Evolutionary conservation across 2,329 filamentous ascomycete species (phyloP).

Genomic region (Diaporthe vexans): DNA sequence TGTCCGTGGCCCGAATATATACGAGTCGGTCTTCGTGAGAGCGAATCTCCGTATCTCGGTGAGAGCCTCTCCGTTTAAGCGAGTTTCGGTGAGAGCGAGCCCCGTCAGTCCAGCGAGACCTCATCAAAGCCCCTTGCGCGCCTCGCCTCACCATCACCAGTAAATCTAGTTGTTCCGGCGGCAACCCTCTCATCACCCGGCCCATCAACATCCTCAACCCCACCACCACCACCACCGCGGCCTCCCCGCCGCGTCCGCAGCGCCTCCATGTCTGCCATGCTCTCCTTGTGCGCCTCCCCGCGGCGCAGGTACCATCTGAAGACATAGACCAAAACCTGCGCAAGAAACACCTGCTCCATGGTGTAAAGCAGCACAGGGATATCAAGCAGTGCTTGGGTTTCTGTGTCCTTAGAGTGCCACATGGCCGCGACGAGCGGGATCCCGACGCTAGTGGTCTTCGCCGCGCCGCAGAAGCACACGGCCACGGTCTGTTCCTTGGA

Average conservation of each 20-base stretch:
- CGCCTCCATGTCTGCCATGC: constrained; percentile 42
- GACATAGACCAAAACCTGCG: constrained; percentile 60
- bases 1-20: background rate
- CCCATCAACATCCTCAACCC: constrained; percentile 29
- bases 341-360: constrained; percentile 68
- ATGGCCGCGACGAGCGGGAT: constrained; percentile 78
- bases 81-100: background rate
- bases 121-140: background rate
- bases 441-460: constrained; percentile 79
- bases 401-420: constrained; percentile 69
- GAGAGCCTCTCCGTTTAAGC: no score
- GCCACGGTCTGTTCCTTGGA: constrained; percentile 75
- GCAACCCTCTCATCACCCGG: background rate
- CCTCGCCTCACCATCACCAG: background rate
- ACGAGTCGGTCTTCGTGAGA: background rate
- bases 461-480: constrained; percentile 80
- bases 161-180: background rate
- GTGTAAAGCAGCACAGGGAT: constrained; percentile 75
- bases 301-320: constrained; percentile 61
- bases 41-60: no score
- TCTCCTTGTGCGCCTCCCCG: constrained; percentile 27
- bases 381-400: constrained; percentile 70
- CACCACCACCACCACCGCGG: background rate
- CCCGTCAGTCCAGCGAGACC: background rate
- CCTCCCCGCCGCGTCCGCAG: background rate